Evolutionary conservation across 768 basidiomycete species (phyloP).

Genomic region (Boletus reticuloceps): DNA sequence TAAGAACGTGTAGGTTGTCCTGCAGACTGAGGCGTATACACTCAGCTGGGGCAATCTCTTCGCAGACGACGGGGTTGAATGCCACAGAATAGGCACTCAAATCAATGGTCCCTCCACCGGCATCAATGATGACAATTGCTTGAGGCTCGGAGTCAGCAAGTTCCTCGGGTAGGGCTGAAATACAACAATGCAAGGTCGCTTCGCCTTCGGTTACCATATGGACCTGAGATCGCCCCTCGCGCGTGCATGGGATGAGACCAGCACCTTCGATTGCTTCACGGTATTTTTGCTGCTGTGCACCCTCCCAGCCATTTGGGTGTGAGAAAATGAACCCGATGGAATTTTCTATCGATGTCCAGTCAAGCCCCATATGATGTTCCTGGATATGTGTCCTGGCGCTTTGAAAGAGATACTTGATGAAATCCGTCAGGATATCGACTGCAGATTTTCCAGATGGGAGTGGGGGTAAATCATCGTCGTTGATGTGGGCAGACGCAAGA

Average conservation of each 20-base stretch:
- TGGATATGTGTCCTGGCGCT: not conserved
- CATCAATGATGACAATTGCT: slow-evolving; percentile 41
- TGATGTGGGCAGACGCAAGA: not conserved
- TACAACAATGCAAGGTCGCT: slow-evolving; percentile 33
- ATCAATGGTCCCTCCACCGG: slow-evolving; percentile 39
- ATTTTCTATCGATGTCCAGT: slow-evolving; percentile 4
- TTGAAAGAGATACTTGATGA: not conserved
- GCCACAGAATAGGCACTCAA: slow-evolving; percentile 34
- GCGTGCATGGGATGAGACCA: slow-evolving; percentile 15
- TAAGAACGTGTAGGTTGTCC: not conserved
- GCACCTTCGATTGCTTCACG: slow-evolving; percentile 22
- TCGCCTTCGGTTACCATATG: slow-evolving; percentile 25
- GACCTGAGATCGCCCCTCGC: slow-evolving; percentile 11
- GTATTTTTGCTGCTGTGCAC: slow-evolving; percentile 19
- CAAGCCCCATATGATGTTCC: not conserved
- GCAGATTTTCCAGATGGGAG: slow-evolving; percentile 1
- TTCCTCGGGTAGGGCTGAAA: slow-evolving; percentile 35
- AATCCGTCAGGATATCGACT: not conserved
- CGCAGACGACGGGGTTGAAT: slow-evolving; percentile 18
- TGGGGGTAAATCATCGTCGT: not conserved
- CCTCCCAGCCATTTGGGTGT: slow-evolving; percentile 27
- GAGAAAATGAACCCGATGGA: slow-evolving; percentile 21
- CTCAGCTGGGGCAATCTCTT: slow-evolving; percentile 33
- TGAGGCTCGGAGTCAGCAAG: slow-evolving; percentile 19
- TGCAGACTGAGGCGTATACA: slow-evolving; percentile 11